Percentiles rank a stretch among this genome's conserved stretches.
These are phyloP conservation scores for Plasmodium gaboni DNA, from an alignment of 169 alveolate species.

Conservation along the genomic window DNA sequence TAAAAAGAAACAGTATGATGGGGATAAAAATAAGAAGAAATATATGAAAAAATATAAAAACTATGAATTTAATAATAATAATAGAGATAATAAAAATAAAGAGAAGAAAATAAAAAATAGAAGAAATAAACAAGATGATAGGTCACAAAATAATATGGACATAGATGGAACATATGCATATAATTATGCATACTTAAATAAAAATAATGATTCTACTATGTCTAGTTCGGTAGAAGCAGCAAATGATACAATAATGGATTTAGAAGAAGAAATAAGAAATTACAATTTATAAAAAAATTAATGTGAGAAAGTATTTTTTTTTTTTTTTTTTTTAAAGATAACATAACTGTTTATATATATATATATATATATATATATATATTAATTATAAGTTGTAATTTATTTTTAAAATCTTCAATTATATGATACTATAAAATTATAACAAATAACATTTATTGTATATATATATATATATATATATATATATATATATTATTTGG, in stretches of 20 bases:
- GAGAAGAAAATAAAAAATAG: neutral
- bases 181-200: slow-evolving; percentile 63
- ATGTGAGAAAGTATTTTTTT: neutral
- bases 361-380: slow-evolving; percentile 5
- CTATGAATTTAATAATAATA: slow-evolving; percentile 10
- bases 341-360: neutral
- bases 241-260: slow-evolving; percentile 65
- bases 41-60: neutral
- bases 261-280: slow-evolving; percentile 63
- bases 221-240: slow-evolving; percentile 47
- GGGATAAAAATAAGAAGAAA: neutral
- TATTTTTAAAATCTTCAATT: neutral
- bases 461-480: no score
- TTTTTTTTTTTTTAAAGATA: neutral
- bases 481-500: no score
- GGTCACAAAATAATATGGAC: neutral
- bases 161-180: slow-evolving; percentile 68
- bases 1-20: neutral
- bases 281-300: slow-evolving; percentile 3
- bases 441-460: no score
- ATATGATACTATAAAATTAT: no score
- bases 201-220: slow-evolving; percentile 26
- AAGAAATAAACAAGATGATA: neutral
- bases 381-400: neutral
- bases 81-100: neutral